phyloP scores from a whole-genome alignment of 305 asterid species.

The Solanum hybrid region DNA sequence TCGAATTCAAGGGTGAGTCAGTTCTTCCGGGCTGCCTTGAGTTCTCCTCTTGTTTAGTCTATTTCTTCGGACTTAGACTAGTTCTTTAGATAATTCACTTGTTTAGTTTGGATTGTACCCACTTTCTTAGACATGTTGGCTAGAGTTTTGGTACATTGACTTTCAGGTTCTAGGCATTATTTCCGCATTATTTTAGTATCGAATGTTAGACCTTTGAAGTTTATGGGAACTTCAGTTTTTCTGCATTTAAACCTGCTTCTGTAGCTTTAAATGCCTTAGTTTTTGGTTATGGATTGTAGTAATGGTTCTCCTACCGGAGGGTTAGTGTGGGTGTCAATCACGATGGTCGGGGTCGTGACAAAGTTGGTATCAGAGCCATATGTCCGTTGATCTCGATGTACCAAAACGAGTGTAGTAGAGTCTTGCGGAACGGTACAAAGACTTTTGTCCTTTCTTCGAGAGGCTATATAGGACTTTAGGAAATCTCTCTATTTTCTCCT shows the following conservation, averaged over 20 bases:
- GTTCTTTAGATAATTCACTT: not conserved
- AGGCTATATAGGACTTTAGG: no score
- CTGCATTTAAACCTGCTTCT: not conserved
- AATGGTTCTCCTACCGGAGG: not conserved
- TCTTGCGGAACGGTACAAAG: no score
- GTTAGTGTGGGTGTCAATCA: not conserved
- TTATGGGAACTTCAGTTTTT: not conserved
- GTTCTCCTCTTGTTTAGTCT: not conserved
- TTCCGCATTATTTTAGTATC: not conserved
- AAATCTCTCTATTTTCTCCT: no score
- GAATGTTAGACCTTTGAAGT: not conserved
- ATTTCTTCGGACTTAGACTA: not conserved
- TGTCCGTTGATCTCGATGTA: no score
- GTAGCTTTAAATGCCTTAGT: not conserved
- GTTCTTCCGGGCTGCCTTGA: not conserved
- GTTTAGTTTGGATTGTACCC: not conserved
- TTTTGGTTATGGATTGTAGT: not conserved
- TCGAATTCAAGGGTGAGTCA: not conserved
- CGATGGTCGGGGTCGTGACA: not conserved
- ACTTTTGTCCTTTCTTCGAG: no score
- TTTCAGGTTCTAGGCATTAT: not conserved
- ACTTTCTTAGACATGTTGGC: not conserved
- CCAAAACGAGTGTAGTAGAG: no score
- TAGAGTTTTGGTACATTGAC: not conserved
- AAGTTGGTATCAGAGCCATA: no score